Percentiles rank a stretch among this genome's conserved stretches.
Conservation (phyloP, 2,329 filamentous ascomycete genomes). For the Fulvia fulva region DNA sequence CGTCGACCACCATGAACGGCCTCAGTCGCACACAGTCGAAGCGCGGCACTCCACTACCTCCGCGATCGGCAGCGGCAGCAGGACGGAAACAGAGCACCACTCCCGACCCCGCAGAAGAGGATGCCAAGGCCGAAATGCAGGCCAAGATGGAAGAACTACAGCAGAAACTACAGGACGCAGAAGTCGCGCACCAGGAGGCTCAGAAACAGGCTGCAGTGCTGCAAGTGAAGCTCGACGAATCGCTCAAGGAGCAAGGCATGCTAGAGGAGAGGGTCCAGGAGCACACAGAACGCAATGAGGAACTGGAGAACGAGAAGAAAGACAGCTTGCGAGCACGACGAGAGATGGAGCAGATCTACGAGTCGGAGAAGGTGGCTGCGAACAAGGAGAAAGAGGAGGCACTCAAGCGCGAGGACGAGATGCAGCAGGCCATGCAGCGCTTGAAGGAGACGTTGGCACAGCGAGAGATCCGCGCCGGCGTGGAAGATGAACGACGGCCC, state of each 20-base stretch:
- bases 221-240: conserved; percentile 81
- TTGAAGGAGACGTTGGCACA: conserved; percentile 85
- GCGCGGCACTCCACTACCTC: conserved; percentile 66
- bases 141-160: conserved; percentile 80
- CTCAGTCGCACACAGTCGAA: conserved; percentile 55
- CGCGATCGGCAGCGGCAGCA: conserved; percentile 63
- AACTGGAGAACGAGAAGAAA: conserved; percentile 76
- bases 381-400: conserved; percentile 91
- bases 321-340: conserved; percentile 78
- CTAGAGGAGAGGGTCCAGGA: conserved; percentile 87
- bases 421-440: conserved; percentile 84
- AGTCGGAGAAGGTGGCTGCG: conserved; percentile 80
- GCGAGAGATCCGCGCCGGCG: conserved; percentile 55
- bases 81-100: conserved; percentile 48
- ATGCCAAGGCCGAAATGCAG: conserved; percentile 73
- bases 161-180: conserved; percentile 75
- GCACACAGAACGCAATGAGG: conserved; percentile 76
- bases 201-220: conserved; percentile 81
- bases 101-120: conserved; percentile 47
- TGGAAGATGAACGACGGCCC: conserved; percentile 50
- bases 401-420: conserved; percentile 77
- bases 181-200: conserved; percentile 64
- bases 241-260: conserved; percentile 74
- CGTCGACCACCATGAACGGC: conserved; percentile 17
- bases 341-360: conserved; percentile 89